Conservation (phyloP, 2,329 filamentous ascomycete species). For the Pseudocercospora pini-densiflorae region DNA sequence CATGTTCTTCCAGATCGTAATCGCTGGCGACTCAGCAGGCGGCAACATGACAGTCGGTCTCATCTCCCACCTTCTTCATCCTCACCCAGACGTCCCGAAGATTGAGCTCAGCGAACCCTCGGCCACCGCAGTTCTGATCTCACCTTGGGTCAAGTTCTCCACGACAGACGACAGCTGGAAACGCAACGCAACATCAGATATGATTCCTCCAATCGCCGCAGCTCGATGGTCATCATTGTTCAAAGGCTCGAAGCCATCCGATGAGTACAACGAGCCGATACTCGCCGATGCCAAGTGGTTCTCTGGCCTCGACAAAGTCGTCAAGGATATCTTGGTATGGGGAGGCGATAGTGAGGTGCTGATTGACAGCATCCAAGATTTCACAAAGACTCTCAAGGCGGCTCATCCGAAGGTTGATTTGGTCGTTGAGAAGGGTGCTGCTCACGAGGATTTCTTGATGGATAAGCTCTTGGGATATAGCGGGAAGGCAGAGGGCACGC, state of each 20-base stretch:
- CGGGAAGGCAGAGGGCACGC: constrained; percentile 41
- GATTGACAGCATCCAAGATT: constrained; percentile 59
- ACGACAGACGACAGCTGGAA: constrained; percentile 48
- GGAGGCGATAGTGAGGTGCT: constrained; percentile 62
- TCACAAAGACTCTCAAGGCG: constrained; percentile 53
- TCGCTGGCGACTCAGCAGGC: constrained; percentile 60
- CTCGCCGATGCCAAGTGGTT: constrained; percentile 60
- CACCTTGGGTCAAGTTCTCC: constrained; percentile 63
- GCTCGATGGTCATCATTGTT: constrained; percentile 56
- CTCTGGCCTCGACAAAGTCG: constrained; percentile 48
- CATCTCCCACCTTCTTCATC: constrained; percentile 59
- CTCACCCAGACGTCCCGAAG: constrained; percentile 53
- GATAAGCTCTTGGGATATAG: constrained; percentile 47
- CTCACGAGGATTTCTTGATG: constrained; percentile 50
- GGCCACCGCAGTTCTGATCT: constrained; percentile 58
- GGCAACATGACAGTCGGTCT: constrained; percentile 54
- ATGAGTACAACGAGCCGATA: constrained; percentile 60
- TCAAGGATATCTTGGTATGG: constrained; percentile 56
- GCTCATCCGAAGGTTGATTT: constrained; percentile 43
- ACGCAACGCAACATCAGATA: constrained; percentile 57
- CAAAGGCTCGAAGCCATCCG: constrained; percentile 43
- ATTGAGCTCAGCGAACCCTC: constrained; percentile 51
- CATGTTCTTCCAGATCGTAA: constrained; percentile 44
- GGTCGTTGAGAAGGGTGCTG: constrained; percentile 43
- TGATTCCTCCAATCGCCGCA: constrained; percentile 49